A percentile compares a stretch with the other conserved stretches of the same genome.
Conservation (phyloP, 2,329 filamentous ascomycete genomes). For the Fusarium palustre region DNA sequence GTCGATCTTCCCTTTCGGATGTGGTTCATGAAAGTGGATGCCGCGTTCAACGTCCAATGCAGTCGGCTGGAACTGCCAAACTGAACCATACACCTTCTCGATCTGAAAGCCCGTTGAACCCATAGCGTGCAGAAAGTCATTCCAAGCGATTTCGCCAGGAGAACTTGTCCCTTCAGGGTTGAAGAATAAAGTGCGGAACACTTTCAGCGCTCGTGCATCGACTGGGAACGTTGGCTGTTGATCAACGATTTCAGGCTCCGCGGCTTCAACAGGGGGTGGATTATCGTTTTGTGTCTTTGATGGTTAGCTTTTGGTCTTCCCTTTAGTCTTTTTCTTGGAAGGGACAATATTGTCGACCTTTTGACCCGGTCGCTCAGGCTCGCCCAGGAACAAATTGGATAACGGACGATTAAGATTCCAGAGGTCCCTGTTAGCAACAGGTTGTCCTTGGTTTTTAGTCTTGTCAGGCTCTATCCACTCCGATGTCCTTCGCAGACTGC, state of each 20-base stretch:
- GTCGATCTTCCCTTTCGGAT: background rate
- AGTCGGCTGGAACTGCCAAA: background rate
- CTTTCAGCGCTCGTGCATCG: background rate
- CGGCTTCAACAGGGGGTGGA: fast-evolving
- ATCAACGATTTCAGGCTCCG: background rate
- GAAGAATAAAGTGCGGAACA: slow-evolving; percentile 9
- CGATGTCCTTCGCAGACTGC: background rate
- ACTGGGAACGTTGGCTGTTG: background rate
- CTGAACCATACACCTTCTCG: slow-evolving; percentile 8
- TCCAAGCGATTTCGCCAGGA: background rate
- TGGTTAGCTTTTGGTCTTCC: background rate
- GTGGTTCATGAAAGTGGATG: slow-evolving; percentile 7
- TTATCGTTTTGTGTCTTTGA: fast-evolving
- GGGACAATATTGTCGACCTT: background rate
- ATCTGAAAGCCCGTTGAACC: background rate
- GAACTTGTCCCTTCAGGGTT: background rate
- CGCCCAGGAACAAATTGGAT: background rate
- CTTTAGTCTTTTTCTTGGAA: background rate
- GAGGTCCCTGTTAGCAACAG: background rate
- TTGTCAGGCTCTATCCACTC: background rate
- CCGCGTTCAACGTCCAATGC: background rate
- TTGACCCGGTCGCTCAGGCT: background rate
- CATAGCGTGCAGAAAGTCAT: slow-evolving; percentile 1
- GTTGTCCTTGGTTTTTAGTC: background rate
- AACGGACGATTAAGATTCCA: background rate